A percentile compares a stretch with the other conserved stretches of the same genome.
Conservation (phyloP, 768 basidiomycete genomes). For the Boletus insuetus region DNA sequence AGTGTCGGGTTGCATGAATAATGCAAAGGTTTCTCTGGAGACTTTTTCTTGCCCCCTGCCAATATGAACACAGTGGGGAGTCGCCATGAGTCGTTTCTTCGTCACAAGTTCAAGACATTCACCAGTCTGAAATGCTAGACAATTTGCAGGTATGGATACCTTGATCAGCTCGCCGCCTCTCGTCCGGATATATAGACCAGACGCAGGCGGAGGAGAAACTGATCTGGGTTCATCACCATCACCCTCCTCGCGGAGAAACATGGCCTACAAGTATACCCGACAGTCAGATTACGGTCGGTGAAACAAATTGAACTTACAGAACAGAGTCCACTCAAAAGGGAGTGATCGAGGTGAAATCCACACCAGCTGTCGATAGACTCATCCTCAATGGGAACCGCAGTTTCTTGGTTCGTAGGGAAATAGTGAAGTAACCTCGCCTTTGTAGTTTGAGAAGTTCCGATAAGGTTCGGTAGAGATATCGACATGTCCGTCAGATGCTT, state of each 20-base stretch:
- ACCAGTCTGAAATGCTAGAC: slow-evolving; percentile 94
- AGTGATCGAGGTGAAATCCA: slow-evolving; percentile 94
- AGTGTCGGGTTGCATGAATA: slow-evolving; percentile 89
- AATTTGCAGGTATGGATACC: slow-evolving; percentile 81
- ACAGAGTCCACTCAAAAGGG: slow-evolving; percentile 88
- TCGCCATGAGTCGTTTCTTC: slow-evolving; percentile 75
- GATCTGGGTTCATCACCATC: slow-evolving; percentile 40
- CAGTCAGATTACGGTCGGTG: neutral
- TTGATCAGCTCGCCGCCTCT: slow-evolving; percentile 76
- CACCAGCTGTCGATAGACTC: slow-evolving; percentile 87
- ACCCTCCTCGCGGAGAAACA: slow-evolving; percentile 65
- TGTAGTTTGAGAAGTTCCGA: slow-evolving; percentile 73
- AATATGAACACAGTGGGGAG: slow-evolving; percentile 91
- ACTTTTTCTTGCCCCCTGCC: slow-evolving; percentile 53
- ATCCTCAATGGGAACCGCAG: slow-evolving; percentile 41
- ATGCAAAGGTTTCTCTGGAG: slow-evolving; percentile 83
- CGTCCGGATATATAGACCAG: slow-evolving; percentile 90
- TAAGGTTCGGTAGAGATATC: slow-evolving; percentile 67
- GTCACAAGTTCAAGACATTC: slow-evolving; percentile 93
- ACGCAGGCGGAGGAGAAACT: slow-evolving; percentile 63
- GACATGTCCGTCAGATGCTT: slow-evolving; percentile 60
- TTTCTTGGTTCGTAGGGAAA: slow-evolving; percentile 65
- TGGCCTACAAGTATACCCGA: slow-evolving; percentile 49
- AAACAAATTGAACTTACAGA: slow-evolving; percentile 47
- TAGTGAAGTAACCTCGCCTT: slow-evolving; percentile 97